Evolutionary conservation across 2,329 filamentous ascomycete species (phyloP).

Genomic region (Hawksworthiomyces lignivorus): DNA sequence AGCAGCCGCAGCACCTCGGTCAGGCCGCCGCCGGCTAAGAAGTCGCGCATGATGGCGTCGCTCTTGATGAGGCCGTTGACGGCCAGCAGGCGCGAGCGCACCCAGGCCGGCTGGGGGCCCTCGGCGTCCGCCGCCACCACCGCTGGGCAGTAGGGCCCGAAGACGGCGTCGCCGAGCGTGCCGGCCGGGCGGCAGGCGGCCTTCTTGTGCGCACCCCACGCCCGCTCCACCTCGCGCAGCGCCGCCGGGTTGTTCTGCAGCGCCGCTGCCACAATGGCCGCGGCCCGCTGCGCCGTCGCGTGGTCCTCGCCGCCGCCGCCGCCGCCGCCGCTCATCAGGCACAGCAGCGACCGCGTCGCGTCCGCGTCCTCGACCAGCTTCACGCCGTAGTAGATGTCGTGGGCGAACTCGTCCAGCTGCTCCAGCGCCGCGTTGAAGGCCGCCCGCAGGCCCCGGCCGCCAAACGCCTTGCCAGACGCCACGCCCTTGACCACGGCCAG

Average conservation of each 20-base stretch:
- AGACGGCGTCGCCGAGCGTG: slow-evolving; percentile 31
- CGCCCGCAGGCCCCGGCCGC: slow-evolving; percentile 15
- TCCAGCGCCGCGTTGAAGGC: slow-evolving; percentile 45
- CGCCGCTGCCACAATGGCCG: slow-evolving; percentile 48
- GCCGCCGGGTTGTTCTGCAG: slow-evolving; percentile 60
- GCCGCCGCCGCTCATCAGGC: slow-evolving; percentile 37
- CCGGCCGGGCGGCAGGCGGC: slow-evolving; percentile 25
- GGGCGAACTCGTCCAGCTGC: slow-evolving; percentile 54
- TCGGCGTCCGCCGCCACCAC: slow-evolving; percentile 1
- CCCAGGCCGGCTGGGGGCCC: slow-evolving; percentile 18
- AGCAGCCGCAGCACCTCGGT: slow-evolving; percentile 46
- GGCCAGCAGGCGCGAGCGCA: slow-evolving; percentile 36
- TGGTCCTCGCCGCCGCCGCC: slow-evolving; percentile 17
- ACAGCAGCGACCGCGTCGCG: slow-evolving; percentile 48
- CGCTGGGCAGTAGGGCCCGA: slow-evolving; percentile 28
- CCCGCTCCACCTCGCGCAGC: slow-evolving; percentile 40
- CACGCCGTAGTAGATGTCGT: slow-evolving; percentile 63
- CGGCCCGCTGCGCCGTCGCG: slow-evolving; percentile 41
- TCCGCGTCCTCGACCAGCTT: slow-evolving; percentile 51
- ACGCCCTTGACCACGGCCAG: slow-evolving; percentile 42
- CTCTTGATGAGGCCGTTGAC: slow-evolving; percentile 51
- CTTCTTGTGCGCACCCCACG: slow-evolving; percentile 37
- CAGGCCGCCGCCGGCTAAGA: slow-evolving; percentile 48
- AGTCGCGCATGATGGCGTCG: slow-evolving; percentile 43
- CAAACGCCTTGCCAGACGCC: slow-evolving; percentile 1